Evolutionary conservation across 2,329 filamentous ascomycete species (phyloP).

Genomic region (Xylaria sp.): DNA sequence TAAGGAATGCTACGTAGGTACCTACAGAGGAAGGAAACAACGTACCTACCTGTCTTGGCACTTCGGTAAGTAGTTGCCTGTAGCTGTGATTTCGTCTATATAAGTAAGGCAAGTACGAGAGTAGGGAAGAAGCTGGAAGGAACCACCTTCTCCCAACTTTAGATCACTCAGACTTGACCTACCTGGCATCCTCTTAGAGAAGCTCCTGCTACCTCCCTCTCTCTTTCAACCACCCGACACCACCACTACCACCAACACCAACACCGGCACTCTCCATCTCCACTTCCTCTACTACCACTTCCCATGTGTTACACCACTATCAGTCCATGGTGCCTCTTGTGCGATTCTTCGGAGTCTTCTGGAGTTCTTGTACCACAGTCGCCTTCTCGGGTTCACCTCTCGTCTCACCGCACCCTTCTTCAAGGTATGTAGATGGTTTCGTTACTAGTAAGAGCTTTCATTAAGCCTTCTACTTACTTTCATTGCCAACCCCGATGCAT

Average conservation of each 20-base stretch:
- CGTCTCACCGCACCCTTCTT: conserved; percentile 20
- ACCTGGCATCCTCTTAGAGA: neutral
- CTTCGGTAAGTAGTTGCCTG: neutral
- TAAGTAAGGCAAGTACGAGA: neutral
- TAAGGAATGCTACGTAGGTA: neutral
- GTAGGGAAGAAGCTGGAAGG: conserved; percentile 6
- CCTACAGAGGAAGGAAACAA: neutral
- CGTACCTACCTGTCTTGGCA: neutral
- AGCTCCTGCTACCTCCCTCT: conserved; percentile 1
- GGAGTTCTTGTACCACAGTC: conserved; percentile 17
- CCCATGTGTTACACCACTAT: conserved; percentile 13
- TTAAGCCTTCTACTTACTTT: neutral
- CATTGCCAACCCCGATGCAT: neutral
- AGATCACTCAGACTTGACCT: neutral
- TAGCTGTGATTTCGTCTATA: neutral
- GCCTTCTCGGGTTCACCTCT: conserved; percentile 10
- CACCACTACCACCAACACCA: conserved; percentile 14
- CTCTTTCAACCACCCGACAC: neutral
- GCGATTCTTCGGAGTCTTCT: conserved; percentile 13
- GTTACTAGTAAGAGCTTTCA: neutral
- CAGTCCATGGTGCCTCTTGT: conserved; percentile 25
- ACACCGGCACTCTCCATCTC: conserved; percentile 11
- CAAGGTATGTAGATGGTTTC: conserved; percentile 27
- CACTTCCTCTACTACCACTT: conserved; percentile 23
- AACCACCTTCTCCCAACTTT: neutral